Conservation (phyloP, 2,329 filamentous ascomycete species). For the Xylaria sp. region DNA sequence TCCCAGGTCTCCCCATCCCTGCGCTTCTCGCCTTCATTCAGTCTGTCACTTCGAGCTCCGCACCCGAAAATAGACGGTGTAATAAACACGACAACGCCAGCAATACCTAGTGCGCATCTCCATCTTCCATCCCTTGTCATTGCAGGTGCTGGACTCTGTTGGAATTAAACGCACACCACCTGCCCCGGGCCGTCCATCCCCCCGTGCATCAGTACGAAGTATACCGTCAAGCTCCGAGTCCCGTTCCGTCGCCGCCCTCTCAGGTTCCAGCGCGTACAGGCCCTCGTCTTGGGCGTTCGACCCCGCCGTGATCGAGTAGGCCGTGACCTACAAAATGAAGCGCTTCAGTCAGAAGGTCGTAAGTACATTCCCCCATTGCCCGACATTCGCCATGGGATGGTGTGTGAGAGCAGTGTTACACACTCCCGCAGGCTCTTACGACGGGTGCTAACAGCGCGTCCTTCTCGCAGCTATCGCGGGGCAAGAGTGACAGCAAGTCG, state of each 20-base stretch:
- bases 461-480: conserved; percentile 74
- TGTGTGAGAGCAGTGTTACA: not conserved
- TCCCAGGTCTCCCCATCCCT: conserved; percentile 12
- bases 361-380: conserved; percentile 28
- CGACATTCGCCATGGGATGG: not conserved
- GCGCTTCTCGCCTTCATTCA: conserved; percentile 15
- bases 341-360: conserved; percentile 96
- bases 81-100: conserved; percentile 18
- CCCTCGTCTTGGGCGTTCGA: conserved; percentile 24
- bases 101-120: conserved; percentile 8
- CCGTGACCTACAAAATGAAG: conserved; percentile 63
- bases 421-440: conserved; percentile 1
- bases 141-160: conserved; percentile 4
- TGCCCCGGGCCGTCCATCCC: not conserved
- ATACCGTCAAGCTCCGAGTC: conserved; percentile 5
- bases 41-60: conserved; percentile 20
- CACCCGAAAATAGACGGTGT: conserved; percentile 28
- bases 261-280: conserved; percentile 1
- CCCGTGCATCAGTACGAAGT: not conserved
- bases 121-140: conserved; percentile 10
- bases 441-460: conserved; percentile 14
- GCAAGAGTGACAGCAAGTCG: conserved; percentile 78
- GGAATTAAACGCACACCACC: conserved; percentile 3
- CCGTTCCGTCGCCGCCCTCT: conserved; percentile 1
- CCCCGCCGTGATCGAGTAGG: conserved; percentile 28